These are phyloP conservation scores for Solanum sparsipilum DNA, from an alignment of 257 asterid genomes.

Conservation along the genomic window DNA sequence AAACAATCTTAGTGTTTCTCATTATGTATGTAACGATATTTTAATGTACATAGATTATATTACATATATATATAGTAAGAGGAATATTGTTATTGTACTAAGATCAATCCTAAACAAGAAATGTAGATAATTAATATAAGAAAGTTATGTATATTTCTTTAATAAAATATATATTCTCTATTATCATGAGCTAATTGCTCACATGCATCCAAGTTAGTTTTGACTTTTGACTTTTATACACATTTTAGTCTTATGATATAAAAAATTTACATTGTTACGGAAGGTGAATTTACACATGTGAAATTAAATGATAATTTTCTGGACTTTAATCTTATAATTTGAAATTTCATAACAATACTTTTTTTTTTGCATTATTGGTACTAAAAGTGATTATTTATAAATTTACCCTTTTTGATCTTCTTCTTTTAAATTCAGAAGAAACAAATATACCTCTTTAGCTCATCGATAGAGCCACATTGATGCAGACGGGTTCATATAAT, in stretches of 20 bases:
- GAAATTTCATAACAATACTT: not conserved
- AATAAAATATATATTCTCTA: not conserved
- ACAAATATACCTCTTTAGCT: not conserved
- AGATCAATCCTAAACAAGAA: not conserved
- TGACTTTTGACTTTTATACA: too few species aligned
- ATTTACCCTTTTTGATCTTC: not conserved
- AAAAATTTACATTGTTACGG: not conserved
- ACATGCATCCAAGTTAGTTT: not conserved
- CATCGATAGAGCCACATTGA: not conserved
- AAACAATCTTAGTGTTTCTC: not conserved
- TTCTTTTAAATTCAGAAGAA: not conserved
- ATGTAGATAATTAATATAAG: not conserved
- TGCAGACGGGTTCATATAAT: not conserved
- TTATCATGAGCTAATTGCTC: not conserved
- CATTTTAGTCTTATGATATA: too few species aligned
- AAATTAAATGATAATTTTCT: not conserved
- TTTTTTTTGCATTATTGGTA: not conserved
- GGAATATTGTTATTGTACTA: not conserved
- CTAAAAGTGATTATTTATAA: not conserved
- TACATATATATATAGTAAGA: not conserved
- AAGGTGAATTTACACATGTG: not conserved
- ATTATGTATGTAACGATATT: not conserved
- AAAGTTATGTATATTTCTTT: not conserved
- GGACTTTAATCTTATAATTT: not conserved
- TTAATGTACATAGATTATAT: not conserved